These are phyloP conservation scores for Trypanosoma lewisi DNA, from an alignment of 208 protist genomes.

Conservation along the genomic window DNA sequence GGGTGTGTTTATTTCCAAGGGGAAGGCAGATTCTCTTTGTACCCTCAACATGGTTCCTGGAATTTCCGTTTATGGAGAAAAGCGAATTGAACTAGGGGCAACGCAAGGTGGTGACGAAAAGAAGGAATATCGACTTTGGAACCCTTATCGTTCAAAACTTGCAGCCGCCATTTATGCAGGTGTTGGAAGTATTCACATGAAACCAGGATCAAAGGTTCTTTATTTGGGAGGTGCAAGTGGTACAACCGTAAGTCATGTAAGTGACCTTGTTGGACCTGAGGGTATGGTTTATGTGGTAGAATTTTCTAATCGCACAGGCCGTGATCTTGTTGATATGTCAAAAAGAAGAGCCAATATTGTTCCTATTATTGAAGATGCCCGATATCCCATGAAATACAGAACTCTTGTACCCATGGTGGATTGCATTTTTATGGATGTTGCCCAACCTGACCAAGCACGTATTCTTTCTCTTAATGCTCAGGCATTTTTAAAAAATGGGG, in stretches of 20 bases:
- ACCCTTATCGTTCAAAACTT: conserved; percentile 99
- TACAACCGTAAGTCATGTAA: conserved; percentile 99
- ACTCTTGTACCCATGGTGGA: conserved; percentile 99
- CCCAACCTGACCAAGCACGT: conserved; percentile 99
- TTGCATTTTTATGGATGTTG: conserved; percentile 99
- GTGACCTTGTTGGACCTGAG: conserved; percentile 99
- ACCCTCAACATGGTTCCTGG: conserved; percentile 99
- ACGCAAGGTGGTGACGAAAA: conserved; percentile 92
- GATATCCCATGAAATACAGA: conserved; percentile 99
- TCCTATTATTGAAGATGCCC: conserved; percentile 99
- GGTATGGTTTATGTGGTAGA: conserved; percentile 99
- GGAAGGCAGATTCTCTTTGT: conserved; percentile 98
- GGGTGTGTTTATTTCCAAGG: conserved; percentile 98
- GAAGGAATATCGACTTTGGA: conserved; percentile 99
- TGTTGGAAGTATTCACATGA: conserved; percentile 98
- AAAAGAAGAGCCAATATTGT: conserved; percentile 99
- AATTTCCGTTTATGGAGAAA: conserved; percentile 99
- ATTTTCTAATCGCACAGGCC: conserved; percentile 98
- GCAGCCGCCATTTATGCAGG: conserved; percentile 98
- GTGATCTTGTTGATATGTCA: conserved; percentile 99
- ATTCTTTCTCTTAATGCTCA: conserved; percentile 99
- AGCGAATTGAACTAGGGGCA: conserved; percentile 94
- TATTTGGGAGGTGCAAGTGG: conserved; percentile 99
- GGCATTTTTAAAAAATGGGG: conserved; percentile 99
- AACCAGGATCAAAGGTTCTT: conserved; percentile 98